A percentile compares a stretch with the other conserved stretches of the same genome.
These are phyloP conservation scores for Aspergillus aculeatus DNA, from an alignment of 2,329 filamentous ascomycete genomes.

Conservation along the genomic window DNA sequence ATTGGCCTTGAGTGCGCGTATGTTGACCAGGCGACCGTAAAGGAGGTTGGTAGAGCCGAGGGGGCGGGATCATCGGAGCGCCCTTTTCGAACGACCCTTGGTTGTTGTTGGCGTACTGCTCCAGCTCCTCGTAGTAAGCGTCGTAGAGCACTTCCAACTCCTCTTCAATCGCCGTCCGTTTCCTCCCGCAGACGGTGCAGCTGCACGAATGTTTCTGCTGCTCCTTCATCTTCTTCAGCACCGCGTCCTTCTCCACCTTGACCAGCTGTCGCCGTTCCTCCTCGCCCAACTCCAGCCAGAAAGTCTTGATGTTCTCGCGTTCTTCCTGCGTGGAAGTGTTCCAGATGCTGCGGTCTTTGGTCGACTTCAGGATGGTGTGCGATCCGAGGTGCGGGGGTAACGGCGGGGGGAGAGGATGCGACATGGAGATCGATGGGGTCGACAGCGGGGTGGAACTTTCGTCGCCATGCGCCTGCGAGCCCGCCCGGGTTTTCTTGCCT, in stretches of 20 bases:
- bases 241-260: conserved; percentile 97
- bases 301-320: conserved; percentile 94
- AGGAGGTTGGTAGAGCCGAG: conserved; percentile 61
- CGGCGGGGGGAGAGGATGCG: conserved; percentile 43
- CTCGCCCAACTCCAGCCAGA: conserved; percentile 92
- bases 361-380: conserved; percentile 47
- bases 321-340: conserved; percentile 93
- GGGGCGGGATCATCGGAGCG: conserved; percentile 66
- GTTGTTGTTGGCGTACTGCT: conserved; percentile 90
- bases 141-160: conserved; percentile 97
- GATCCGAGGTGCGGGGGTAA: conserved; percentile 45
- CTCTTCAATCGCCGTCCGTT: conserved; percentile 95
- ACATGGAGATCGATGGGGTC: conserved; percentile 45
- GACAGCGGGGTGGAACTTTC: conserved; percentile 41
- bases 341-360: conserved; percentile 84
- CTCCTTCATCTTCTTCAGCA: conserved; percentile 99
- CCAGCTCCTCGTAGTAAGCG: conserved; percentile 96
- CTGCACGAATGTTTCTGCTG: conserved; percentile 99
- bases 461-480: conserved; percentile 37
- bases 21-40: conserved; percentile 55
- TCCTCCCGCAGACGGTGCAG: conserved; percentile 93
- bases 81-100: conserved; percentile 61
- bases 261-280: conserved; percentile 92
- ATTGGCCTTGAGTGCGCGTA: conserved; percentile 54
- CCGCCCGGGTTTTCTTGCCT: conserved; percentile 36